A percentile compares a stretch with the other conserved stretches of the same genome.
Evolutionary conservation across 441 rosid genomes (phyloP).

Genomic region (Cnidoscolus chayamansa): DNA sequence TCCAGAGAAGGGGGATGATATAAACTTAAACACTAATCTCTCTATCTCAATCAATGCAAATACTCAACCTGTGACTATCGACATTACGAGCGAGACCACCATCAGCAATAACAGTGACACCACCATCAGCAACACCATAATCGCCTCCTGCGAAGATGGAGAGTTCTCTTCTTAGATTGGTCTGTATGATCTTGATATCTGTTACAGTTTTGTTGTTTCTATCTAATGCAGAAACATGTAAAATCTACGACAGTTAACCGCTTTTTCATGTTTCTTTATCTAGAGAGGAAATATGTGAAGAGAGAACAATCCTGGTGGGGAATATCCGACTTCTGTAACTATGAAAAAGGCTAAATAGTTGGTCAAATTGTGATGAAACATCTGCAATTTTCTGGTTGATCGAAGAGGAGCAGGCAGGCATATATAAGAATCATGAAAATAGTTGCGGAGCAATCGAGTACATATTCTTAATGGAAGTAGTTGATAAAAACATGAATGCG

Average conservation of each 20-base stretch:
- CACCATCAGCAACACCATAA: constrained; percentile 47
- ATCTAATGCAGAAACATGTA: neutral
- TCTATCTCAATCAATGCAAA: constrained; percentile 36
- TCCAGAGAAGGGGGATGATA: constrained; percentile 17
- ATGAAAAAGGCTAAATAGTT: too few relatives aligned
- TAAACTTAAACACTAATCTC: constrained; percentile 31
- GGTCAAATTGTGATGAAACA: too few relatives aligned
- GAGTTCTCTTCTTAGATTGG: constrained; percentile 22
- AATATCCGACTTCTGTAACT: too few relatives aligned
- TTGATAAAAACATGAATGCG: too few relatives aligned
- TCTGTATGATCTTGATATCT: too few relatives aligned
- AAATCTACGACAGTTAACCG: neutral
- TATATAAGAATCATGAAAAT: too few relatives aligned
- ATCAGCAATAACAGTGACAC: constrained; percentile 52
- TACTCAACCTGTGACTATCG: constrained; percentile 24
- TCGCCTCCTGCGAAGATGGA: constrained; percentile 23
- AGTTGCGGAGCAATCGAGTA: too few relatives aligned
- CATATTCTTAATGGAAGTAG: too few relatives aligned
- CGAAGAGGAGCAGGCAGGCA: too few relatives aligned
- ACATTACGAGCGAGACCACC: constrained; percentile 25
- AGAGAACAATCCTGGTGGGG: too few relatives aligned
- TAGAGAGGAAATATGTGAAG: too few relatives aligned
- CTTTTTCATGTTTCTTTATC: neutral
- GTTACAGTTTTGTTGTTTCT: neutral
- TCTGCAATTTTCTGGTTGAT: too few relatives aligned